Evolutionary conservation across 176 grass and related monocot genomes (phyloP).

Genomic region (Cenchrus americanus): DNA sequence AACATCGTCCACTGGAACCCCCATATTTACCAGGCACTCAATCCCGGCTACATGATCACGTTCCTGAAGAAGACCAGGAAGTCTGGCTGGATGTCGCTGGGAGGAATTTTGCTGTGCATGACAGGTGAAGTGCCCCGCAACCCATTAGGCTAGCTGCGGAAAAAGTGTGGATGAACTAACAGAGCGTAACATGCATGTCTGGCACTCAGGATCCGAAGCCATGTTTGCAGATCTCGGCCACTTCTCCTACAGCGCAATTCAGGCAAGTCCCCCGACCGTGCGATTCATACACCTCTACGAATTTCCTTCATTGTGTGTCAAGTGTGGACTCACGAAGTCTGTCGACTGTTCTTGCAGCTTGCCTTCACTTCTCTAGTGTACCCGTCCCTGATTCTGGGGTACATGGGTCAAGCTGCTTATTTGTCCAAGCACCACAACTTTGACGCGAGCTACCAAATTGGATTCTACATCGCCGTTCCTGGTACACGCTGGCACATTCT

Average conservation of each 20-base stretch:
- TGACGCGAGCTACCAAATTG: constrained; percentile 77
- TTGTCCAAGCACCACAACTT: constrained; percentile 77
- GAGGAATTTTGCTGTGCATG: constrained; percentile 92
- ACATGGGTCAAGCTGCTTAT: constrained; percentile 98
- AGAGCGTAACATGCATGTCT: constrained; percentile 6
- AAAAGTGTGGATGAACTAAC: not conserved
- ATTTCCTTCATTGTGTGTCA: not conserved
- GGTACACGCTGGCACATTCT: constrained; percentile 36
- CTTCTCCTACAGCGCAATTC: constrained; percentile 93
- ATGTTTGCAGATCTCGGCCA: constrained; percentile 99
- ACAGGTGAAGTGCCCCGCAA: constrained; percentile 55
- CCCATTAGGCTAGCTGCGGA: not conserved
- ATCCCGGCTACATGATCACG: constrained; percentile 72
- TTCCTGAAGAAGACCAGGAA: constrained; percentile 97
- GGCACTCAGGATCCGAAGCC: constrained; percentile 82
- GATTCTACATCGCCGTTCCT: constrained; percentile 95
- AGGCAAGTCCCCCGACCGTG: constrained; percentile 47
- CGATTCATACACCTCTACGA: not conserved
- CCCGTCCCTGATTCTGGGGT: constrained; percentile 85
- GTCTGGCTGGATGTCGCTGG: constrained; percentile 93
- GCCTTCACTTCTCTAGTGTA: constrained; percentile 93
- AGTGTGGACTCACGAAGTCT: constrained; percentile 15
- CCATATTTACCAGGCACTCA: constrained; percentile 70
- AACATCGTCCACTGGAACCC: constrained; percentile 89
- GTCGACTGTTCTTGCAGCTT: constrained; percentile 49